Percentiles rank a stretch among this genome's conserved stretches.
Evolutionary conservation across 306 rosid genomes (phyloP).

Genomic region (Casuarina equisetifolia): DNA sequence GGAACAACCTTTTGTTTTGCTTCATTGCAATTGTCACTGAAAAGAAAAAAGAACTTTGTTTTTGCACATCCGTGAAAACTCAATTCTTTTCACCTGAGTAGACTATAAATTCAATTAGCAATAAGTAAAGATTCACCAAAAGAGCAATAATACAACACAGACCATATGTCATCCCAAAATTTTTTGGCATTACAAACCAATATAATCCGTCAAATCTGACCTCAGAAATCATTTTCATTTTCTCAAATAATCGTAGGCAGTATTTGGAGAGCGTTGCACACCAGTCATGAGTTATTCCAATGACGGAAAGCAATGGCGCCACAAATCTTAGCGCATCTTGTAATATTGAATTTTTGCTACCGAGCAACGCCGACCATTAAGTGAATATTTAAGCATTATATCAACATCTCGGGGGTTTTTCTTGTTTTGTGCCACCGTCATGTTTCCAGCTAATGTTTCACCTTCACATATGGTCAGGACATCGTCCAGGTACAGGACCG

Average conservation of each 20-base stretch:
- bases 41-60: background rate
- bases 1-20: too few relatives aligned
- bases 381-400: slow-evolving; percentile 75
- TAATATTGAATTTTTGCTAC: slow-evolving; percentile 70
- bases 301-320: slow-evolving; percentile 3
- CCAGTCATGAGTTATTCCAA: slow-evolving; percentile 23
- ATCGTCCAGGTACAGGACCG: slow-evolving; percentile 90
- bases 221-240: slow-evolving; percentile 20
- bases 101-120: background rate
- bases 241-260: slow-evolving; percentile 29
- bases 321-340: slow-evolving; percentile 71
- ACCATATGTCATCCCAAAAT: slow-evolving; percentile 28
- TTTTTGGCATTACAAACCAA: slow-evolving; percentile 32
- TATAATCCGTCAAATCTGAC: slow-evolving; percentile 20
- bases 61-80: too few relatives aligned
- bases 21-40: background rate
- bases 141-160: background rate
- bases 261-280: background rate
- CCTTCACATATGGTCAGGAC: slow-evolving; percentile 88
- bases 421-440: slow-evolving; percentile 80
- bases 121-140: background rate
- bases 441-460: slow-evolving; percentile 67
- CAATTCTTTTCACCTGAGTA: too few relatives aligned
- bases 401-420: slow-evolving; percentile 91
- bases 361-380: slow-evolving; percentile 61